phyloP scores from a whole-genome alignment of 345 rosid genomes.

The Syzygium aqueum region DNA sequence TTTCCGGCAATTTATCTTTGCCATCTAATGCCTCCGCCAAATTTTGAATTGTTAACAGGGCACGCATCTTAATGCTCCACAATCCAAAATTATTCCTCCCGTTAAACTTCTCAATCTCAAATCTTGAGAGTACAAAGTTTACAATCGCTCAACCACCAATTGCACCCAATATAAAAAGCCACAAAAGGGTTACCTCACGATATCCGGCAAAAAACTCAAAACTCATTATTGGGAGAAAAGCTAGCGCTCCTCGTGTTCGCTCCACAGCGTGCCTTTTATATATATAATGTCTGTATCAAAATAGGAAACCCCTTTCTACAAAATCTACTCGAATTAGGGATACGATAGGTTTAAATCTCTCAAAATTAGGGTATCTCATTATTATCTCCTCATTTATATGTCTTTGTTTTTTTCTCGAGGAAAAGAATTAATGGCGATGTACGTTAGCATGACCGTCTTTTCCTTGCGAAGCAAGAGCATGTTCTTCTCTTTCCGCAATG shows the following conservation, averaged over 20 bases:
- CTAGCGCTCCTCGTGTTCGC: too few relatives aligned
- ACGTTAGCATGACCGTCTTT: background rate
- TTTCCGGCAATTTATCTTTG: background rate
- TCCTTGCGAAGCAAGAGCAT: background rate
- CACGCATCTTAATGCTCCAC: background rate
- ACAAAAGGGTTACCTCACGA: background rate
- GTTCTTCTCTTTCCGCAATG: background rate
- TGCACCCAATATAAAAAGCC: background rate
- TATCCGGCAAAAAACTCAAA: too few relatives aligned
- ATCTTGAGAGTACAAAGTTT: background rate
- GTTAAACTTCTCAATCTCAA: background rate
- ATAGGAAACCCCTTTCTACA: background rate
- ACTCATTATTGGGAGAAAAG: too few relatives aligned
- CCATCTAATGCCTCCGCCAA: accelerated
- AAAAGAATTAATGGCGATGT: background rate
- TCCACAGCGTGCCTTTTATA: background rate
- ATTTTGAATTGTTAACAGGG: background rate
- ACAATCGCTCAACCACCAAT: background rate
- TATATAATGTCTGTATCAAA: background rate
- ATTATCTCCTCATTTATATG: background rate
- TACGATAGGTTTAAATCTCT: background rate
- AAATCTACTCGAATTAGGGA: background rate
- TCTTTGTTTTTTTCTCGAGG: background rate
- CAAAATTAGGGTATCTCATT: background rate
- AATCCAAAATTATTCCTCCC: background rate